Conservation (phyloP, 163 green algal genomes). For the Coccomyxa subellipsoidea region DNA sequence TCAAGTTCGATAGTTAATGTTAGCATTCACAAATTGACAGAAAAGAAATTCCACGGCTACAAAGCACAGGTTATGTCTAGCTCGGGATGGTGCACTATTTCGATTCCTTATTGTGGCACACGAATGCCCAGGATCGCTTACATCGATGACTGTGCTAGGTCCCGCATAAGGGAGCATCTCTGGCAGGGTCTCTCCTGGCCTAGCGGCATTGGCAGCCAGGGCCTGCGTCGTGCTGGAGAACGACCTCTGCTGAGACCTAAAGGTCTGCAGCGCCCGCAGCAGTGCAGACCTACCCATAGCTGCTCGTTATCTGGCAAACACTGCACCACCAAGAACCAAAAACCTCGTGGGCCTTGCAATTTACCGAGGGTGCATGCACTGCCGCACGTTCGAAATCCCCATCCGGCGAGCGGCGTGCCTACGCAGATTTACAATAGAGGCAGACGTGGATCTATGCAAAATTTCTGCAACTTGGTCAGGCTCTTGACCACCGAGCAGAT, state of each 20-base stretch:
- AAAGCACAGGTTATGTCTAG: neutral
- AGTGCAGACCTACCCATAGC: slow-evolving; percentile 1
- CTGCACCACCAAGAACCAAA: neutral
- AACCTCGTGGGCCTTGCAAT: neutral
- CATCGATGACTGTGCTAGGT: neutral
- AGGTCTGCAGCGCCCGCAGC: neutral
- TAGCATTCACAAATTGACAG: too few relatives aligned
- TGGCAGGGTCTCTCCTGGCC: neutral
- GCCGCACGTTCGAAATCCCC: too few relatives aligned
- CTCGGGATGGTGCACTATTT: too few relatives aligned
- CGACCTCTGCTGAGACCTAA: neutral
- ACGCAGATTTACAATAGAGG: too few relatives aligned
- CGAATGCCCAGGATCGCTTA: neutral
- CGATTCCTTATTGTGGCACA: too few relatives aligned
- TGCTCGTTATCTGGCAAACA: neutral
- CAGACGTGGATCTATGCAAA: too few relatives aligned
- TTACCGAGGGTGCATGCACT: too few relatives aligned
- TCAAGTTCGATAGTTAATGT: too few relatives aligned
- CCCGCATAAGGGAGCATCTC: neutral
- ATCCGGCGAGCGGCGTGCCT: too few relatives aligned
- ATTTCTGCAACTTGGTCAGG: too few relatives aligned
- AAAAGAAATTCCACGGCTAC: neutral
- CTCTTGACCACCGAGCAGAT: too few relatives aligned
- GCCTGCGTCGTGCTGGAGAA: neutral
- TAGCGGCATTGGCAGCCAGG: neutral